Conservation (phyloP, 176 grass and related monocot genomes). For the Oryza officinalis region DNA sequence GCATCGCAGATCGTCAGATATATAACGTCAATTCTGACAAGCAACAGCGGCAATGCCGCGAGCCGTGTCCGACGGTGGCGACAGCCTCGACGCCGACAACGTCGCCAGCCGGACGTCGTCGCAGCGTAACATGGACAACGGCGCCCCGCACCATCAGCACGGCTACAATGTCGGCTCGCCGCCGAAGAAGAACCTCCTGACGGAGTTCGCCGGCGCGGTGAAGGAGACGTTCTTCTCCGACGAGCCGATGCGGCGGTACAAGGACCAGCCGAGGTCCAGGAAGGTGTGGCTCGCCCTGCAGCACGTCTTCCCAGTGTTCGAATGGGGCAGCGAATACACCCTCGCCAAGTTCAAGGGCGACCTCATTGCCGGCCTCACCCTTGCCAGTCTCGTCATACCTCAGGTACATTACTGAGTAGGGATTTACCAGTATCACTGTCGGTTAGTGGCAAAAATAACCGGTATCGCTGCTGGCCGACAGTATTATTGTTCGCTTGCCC, state of each 20-base stretch:
- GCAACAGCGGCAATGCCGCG: conserved; percentile 22
- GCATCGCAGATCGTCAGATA: no score
- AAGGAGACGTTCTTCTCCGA: conserved; percentile 86
- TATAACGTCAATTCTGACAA: background rate
- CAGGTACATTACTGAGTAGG: conserved; percentile 44
- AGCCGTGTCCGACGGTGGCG: conserved; percentile 33
- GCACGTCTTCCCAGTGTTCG: conserved; percentile 75
- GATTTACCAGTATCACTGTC: no score
- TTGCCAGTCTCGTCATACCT: conserved; percentile 94
- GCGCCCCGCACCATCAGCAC: background rate
- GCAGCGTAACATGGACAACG: conserved; percentile 10
- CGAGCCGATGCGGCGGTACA: conserved; percentile 75
- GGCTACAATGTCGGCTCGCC: conserved; percentile 64
- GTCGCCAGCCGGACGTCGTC: conserved; percentile 36
- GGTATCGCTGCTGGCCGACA: no score
- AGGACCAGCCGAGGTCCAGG: conserved; percentile 61
- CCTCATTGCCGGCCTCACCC: conserved; percentile 71
- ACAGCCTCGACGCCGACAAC: background rate
- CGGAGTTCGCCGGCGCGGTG: conserved; percentile 44
- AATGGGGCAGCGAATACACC: conserved; percentile 67
- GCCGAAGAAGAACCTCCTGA: conserved; percentile 29
- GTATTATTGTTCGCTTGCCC: no score
- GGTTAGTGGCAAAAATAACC: no score
- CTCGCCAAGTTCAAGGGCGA: conserved; percentile 74
- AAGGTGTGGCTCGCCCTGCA: conserved; percentile 59